Evolutionary conservation across 176 grass and related monocot genomes (phyloP).

Genomic region (Metroxylon sagu): DNA sequence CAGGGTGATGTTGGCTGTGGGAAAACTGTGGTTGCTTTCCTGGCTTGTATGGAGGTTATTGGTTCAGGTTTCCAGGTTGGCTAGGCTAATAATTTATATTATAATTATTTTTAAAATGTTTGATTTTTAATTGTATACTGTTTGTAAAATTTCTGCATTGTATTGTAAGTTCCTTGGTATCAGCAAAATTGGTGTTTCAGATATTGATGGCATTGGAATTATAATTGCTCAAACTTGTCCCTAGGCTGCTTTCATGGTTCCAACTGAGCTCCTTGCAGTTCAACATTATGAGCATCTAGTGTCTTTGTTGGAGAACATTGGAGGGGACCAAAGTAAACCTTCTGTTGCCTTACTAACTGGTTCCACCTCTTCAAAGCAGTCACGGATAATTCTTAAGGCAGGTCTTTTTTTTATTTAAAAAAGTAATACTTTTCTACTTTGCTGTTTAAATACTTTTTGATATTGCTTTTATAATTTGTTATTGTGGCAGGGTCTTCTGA

Average conservation of each 20-base stretch:
- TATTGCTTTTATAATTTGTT: background rate
- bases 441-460: background rate
- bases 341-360: constrained; percentile 83
- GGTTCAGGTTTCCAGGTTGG: constrained; percentile 91
- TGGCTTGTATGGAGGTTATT: constrained; percentile 94
- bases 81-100: background rate
- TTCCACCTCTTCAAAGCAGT: constrained; percentile 66
- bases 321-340: constrained; percentile 51
- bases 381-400: constrained; percentile 65
- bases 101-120: background rate
- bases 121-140: background rate
- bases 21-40: constrained; percentile 91
- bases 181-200: no score
- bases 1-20: constrained; percentile 99
- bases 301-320: constrained; percentile 71
- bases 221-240: constrained; percentile 12
- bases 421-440: background rate
- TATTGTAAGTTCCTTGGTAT: background rate
- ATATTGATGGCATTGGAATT: no score
- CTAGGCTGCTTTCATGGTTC: constrained; percentile 96
- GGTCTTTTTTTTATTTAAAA: constrained; percentile 11
- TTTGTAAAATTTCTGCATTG: background rate
- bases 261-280: constrained; percentile 76
- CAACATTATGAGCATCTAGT: constrained; percentile 77
- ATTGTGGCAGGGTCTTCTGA: constrained; percentile 56